Percentiles rank a stretch among this genome's conserved stretches.
These are phyloP conservation scores for Cryptosporidium andersoni DNA, from an alignment of 169 alveolate species.

Conservation along the genomic window DNA sequence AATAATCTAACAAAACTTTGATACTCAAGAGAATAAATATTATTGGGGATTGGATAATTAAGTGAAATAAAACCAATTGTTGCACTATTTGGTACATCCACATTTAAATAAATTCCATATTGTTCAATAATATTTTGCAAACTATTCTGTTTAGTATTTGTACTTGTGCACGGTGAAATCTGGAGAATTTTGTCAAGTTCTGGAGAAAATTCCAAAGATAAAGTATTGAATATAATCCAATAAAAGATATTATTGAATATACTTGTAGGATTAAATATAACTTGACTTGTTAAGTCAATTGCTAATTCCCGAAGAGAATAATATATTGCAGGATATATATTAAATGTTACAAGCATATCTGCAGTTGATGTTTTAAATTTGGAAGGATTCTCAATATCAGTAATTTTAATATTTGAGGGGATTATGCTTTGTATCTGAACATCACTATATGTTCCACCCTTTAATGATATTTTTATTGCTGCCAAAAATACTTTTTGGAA, in stretches of 20 bases:
- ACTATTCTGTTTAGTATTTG: background rate
- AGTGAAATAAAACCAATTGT: slow-evolving; percentile 51
- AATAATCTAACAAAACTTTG: slow-evolving; percentile 24
- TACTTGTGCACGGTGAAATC: slow-evolving; percentile 39
- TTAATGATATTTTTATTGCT: slow-evolving; percentile 28
- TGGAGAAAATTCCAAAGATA: slow-evolving; percentile 28
- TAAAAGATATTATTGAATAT: slow-evolving; percentile 44
- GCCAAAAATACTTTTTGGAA: slow-evolving; percentile 36
- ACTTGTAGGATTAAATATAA: slow-evolving; percentile 44
- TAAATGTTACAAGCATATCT: slow-evolving; percentile 43
- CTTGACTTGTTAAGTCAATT: slow-evolving; percentile 13
- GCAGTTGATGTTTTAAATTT: slow-evolving; percentile 42
- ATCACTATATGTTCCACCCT: background rate
- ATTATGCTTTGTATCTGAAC: slow-evolving; percentile 32
- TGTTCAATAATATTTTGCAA: slow-evolving; percentile 20
- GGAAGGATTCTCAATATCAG: slow-evolving; percentile 15
- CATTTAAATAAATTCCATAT: slow-evolving; percentile 37
- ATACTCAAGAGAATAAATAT: slow-evolving; percentile 29
- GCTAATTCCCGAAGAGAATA: slow-evolving; percentile 32
- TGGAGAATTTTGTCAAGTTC: slow-evolving; percentile 4
- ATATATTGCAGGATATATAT: slow-evolving; percentile 15
- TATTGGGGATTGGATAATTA: slow-evolving; percentile 35
- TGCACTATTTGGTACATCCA: slow-evolving; percentile 26
- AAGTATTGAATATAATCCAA: slow-evolving; percentile 44
- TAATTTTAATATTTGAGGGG: slow-evolving; percentile 45